Base-by-base conservation (phyloP, 2,329 filamentous ascomycete species). In the Colletotrichum chlorophyti region DNA sequence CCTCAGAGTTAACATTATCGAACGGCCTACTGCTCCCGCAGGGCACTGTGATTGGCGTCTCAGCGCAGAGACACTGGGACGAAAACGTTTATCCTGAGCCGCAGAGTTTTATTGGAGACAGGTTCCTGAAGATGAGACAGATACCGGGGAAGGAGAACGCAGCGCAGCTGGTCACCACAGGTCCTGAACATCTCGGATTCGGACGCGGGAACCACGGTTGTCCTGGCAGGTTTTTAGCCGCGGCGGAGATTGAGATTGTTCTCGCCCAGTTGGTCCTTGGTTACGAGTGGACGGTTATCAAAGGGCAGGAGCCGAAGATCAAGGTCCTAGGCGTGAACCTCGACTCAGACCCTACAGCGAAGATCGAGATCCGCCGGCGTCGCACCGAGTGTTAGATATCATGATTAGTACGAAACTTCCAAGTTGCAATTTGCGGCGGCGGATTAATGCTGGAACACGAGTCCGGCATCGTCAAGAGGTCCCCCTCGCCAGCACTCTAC, bases 191-290 rank as follows among this genome's bases (percentile, higher is more conserved):
- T 52, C 64, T 73, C 31, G 71, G 70, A 19, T 76, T 75, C 57
- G 74, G 74, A 2, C 69, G 72, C 1, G 74, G 73, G 8, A 68
- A 69, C 27, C 71, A 76, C 54, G 73, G 72, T 5, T 76, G 74
- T 53, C 76, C 74, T 0, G 77, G 76, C 1, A 69, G 76, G 1
- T 79, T 79, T 71, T 78, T 79, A 58, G 77, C 76, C n/a, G 67
- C 68, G 26, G 72, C 76, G 61, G 74, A 79, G 68, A 74, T 78
- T 66, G 79, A 79, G 65, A 64, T 78, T 53, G 70, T 78, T 24
- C 60, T 79, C 6, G 70, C 72, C 1, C 65, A 75, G 51, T 65
- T 75, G 3, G 62, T 79, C 35, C 73, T 79, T 1, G 72, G 68
- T 21, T 78, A 77, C 61, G 76, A 79, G 42, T 62, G 63, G 53